phyloP scores from a whole-genome alignment of 139 green algal species.

The Coelastrella sp. region DNA sequence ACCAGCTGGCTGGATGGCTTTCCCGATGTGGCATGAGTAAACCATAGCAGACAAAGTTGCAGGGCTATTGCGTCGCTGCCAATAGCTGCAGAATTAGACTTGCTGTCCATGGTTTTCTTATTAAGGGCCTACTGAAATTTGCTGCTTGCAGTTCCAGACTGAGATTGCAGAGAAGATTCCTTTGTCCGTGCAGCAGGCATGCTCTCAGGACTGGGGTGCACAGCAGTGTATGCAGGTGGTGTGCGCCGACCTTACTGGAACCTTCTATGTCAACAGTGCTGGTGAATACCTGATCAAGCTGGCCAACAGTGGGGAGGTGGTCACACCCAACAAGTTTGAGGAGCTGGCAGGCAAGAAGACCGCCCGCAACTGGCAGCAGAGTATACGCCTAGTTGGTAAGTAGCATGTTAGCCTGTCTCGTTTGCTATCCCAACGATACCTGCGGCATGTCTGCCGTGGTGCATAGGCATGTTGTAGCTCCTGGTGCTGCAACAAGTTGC shows the following conservation, averaged over 20 bases:
- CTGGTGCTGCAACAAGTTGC: neutral
- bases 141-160: slow-evolving; percentile 28
- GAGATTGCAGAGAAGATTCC: slow-evolving; percentile 47
- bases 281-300: slow-evolving; percentile 45
- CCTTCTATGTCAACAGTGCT: slow-evolving; percentile 38
- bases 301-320: slow-evolving; percentile 25
- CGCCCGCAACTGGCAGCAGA: slow-evolving; percentile 43
- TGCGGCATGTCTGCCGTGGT: neutral
- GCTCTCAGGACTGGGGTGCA: neutral
- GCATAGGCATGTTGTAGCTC: neutral
- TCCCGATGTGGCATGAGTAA: too few species aligned
- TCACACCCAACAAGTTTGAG: slow-evolving; percentile 48
- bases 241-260: slow-evolving; percentile 33
- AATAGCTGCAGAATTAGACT: too few species aligned
- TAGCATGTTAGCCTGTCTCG: neutral
- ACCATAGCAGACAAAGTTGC: neutral
- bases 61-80: neutral
- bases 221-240: slow-evolving; percentile 37
- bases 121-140: neutral
- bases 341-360: slow-evolving; percentile 46
- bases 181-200: slow-evolving; percentile 28
- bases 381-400: slow-evolving; percentile 38
- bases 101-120: too few species aligned
- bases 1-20: too few species aligned
- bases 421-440: neutral